These are phyloP conservation scores for Trifolium subterraneum DNA, from an alignment of 306 rosid species.

Conservation along the genomic window DNA sequence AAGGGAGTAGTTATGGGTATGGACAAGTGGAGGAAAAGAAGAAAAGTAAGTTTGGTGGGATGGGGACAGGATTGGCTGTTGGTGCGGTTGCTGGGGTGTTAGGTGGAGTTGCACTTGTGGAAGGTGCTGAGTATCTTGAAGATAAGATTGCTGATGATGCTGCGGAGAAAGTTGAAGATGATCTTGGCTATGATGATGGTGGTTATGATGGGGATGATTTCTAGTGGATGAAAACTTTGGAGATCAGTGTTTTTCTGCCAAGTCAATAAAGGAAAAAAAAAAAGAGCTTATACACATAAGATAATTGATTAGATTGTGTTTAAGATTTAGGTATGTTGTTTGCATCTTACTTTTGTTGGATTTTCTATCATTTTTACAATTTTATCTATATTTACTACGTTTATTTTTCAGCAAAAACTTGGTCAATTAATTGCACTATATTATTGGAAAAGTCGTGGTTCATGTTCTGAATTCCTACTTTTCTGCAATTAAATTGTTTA, in stretches of 20 bases:
- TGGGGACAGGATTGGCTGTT: conserved; percentile 96
- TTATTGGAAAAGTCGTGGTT: no score
- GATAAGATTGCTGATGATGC: conserved; percentile 72
- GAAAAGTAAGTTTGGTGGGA: conserved; percentile 84
- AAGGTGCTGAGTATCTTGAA: conserved; percentile 68
- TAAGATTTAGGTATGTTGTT: not conserved
- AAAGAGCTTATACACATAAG: not conserved
- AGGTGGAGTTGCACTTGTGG: conserved; percentile 79
- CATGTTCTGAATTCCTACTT: no score
- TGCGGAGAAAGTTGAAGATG: conserved; percentile 70
- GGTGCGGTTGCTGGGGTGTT: conserved; percentile 78
- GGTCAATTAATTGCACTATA: not conserved
- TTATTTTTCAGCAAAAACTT: not conserved
- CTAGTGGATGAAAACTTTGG: conserved; percentile 10
- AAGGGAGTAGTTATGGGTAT: conserved; percentile 3
- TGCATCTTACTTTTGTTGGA: not conserved
- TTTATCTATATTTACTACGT: not conserved
- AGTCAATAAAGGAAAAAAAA: not conserved
- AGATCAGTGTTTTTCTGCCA: not conserved
- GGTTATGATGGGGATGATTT: conserved; percentile 48
- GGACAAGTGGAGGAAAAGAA: conserved; percentile 53
- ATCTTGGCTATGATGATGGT: conserved; percentile 45
- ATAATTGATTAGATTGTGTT: not conserved
- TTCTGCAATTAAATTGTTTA: no score
- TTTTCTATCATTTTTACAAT: not conserved